Conservation (phyloP, 2,329 filamentous ascomycete species). For the Gnomoniopsis smithogilvyi region DNA sequence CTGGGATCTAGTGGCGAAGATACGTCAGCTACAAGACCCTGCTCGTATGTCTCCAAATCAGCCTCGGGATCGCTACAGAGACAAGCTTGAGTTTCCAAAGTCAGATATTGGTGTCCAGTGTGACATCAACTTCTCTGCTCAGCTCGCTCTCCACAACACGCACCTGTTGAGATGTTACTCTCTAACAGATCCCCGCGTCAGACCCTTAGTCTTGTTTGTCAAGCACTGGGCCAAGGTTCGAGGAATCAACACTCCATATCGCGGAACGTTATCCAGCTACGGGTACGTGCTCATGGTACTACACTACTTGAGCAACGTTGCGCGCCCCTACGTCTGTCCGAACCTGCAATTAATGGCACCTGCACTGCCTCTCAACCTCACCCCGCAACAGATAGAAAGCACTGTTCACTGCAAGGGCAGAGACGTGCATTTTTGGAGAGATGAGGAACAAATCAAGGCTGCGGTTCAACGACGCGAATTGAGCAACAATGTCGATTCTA, state of each 20-base stretch:
- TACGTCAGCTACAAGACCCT: constrained; percentile 46
- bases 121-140: constrained; percentile 88
- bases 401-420: constrained; percentile 57
- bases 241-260: constrained; percentile 82
- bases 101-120: constrained; percentile 77
- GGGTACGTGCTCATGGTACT: constrained; percentile 91
- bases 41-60: constrained; percentile 48
- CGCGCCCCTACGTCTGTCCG: constrained; percentile 74
- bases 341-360: constrained; percentile 68
- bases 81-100: constrained; percentile 74
- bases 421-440: constrained; percentile 74
- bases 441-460: constrained; percentile 65
- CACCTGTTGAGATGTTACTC: constrained; percentile 80
- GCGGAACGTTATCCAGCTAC: constrained; percentile 83
- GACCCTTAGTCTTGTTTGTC: constrained; percentile 76
- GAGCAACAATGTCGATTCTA: constrained; percentile 64
- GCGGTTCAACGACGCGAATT: constrained; percentile 58
- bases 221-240: constrained; percentile 88
- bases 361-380: constrained; percentile 36
- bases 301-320: constrained; percentile 84
- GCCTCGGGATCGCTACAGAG: constrained; percentile 50
- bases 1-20: constrained; percentile 35
- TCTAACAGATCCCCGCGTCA: constrained; percentile 72
- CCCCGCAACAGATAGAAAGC: constrained; percentile 35
- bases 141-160: constrained; percentile 81